Conservation (phyloP, 768 basidiomycete genomes). For the Exidia glandulosa region DNA sequence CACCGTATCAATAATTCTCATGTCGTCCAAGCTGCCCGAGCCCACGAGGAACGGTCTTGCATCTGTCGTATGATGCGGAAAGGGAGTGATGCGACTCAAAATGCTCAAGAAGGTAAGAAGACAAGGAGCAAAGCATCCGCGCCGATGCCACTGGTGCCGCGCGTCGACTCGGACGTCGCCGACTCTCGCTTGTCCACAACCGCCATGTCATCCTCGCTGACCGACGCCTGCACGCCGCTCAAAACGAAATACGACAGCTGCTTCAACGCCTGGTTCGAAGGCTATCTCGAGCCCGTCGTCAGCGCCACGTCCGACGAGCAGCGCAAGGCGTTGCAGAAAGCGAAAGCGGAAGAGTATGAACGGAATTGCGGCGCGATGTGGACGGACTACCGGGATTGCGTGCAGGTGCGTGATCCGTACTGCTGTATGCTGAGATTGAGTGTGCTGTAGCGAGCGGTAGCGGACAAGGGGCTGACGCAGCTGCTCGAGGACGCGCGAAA, state of each 20-base stretch:
- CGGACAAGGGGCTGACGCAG: constrained; percentile 63
- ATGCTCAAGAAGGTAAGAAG: no score
- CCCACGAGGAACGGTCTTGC: no score
- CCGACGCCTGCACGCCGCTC: constrained; percentile 76
- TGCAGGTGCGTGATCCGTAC: constrained; percentile 50
- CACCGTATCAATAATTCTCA: no score
- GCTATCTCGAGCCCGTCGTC: constrained; percentile 79
- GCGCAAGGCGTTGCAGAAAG: constrained; percentile 51
- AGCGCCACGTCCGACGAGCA: constrained; percentile 27
- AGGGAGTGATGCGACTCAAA: no score
- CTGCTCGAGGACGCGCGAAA: constrained; percentile 69
- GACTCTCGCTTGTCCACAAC: no score
- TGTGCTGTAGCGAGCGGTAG: constrained; percentile 55
- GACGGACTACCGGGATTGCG: constrained; percentile 67
- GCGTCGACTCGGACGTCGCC: no score
- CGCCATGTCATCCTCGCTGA: constrained; percentile 68
- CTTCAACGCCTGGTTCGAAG: constrained; percentile 97
- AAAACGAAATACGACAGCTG: constrained; percentile 87
- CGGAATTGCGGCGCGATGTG: constrained; percentile 75
- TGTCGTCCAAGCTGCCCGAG: no score
- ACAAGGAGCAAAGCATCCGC: no score
- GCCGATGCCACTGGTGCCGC: no score
- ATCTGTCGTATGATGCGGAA: no score
- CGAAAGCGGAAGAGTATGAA: constrained; percentile 84
- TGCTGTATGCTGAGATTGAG: not conserved